Evolutionary conservation across 106 monocot genomes (phyloP).

Genomic region (Vanilla planifolia): DNA sequence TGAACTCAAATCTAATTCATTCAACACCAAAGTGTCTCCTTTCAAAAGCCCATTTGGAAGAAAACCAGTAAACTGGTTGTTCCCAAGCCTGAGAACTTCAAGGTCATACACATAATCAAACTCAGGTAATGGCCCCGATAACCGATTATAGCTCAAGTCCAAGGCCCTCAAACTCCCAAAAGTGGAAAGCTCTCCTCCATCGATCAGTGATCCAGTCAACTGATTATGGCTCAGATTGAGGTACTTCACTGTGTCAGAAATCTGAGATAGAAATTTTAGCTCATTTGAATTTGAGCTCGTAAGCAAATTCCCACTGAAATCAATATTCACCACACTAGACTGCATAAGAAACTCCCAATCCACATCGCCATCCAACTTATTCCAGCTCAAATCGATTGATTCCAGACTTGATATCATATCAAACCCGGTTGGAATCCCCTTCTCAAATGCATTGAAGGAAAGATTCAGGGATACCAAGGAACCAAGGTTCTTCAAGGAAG

Average conservation of each 20-base stretch:
- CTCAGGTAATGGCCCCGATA: conserved; percentile 79
- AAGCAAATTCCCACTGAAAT: conserved; percentile 81
- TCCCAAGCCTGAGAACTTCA: conserved; percentile 77
- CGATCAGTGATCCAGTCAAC: conserved; percentile 74
- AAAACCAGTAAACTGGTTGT: conserved; percentile 74
- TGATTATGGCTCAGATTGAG: conserved; percentile 87
- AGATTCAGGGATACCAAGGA: conserved; percentile 55
- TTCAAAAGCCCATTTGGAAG: conserved; percentile 78
- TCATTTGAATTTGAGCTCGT: conserved; percentile 58
- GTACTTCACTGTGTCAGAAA: conserved; percentile 73
- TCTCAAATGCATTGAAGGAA: conserved; percentile 52
- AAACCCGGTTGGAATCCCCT: conserved; percentile 50
- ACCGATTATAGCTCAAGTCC: conserved; percentile 88
- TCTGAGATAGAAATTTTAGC: conserved; percentile 68
- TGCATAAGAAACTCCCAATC: conserved; percentile 80
- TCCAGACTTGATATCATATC: conserved; percentile 36
- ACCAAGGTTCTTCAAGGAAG: conserved; percentile 30
- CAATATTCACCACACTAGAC: conserved; percentile 58
- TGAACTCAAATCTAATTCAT: conserved; percentile 84
- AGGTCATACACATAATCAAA: conserved; percentile 98
- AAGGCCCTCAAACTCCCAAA: conserved; percentile 90
- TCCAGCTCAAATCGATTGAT: conserved; percentile 78
- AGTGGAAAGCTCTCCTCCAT: conserved; percentile 72
- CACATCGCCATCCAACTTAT: conserved; percentile 68
- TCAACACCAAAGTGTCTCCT: conserved; percentile 77